These are phyloP conservation scores for Nakaseomyces nivariensis DNA, from an alignment of 1,139 yeast genomes.

Conservation along the genomic window DNA sequence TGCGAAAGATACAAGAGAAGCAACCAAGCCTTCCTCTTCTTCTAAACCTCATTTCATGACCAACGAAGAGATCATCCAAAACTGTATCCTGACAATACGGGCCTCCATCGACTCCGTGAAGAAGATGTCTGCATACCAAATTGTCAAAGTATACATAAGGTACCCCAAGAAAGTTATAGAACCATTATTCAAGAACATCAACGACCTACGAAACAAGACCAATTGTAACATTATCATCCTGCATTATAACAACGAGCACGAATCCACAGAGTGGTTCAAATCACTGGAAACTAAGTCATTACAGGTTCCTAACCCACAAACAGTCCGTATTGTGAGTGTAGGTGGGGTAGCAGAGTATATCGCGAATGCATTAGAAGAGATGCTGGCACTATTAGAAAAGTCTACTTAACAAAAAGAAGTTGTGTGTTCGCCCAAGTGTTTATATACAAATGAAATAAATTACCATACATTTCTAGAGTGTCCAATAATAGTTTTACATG, in stretches of 20 bases:
- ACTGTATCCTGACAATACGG: constrained; percentile 23
- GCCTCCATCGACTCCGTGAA: constrained; percentile 23
- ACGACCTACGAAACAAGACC: constrained; percentile 22
- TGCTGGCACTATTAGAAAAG: constrained; percentile 14
- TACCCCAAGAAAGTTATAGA: constrained; percentile 27
- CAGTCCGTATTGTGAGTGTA: constrained; percentile 26
- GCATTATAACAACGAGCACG: constrained; percentile 27
- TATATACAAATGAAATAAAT: background rate
- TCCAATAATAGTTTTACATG: too few species aligned
- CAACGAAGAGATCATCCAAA: constrained; percentile 23
- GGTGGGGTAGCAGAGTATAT: constrained; percentile 30
- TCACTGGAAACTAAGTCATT: constrained; percentile 13
- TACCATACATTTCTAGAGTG: too few species aligned
- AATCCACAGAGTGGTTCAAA: constrained; percentile 25
- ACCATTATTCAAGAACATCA: constrained; percentile 19
- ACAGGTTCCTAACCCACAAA: constrained; percentile 25
- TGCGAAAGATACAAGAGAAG: too few species aligned
- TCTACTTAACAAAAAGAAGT: background rate
- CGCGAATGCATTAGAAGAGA: constrained; percentile 18
- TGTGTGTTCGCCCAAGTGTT: background rate
- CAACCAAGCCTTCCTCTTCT: too few species aligned
- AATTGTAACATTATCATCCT: constrained; percentile 29
- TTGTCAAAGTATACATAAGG: constrained; percentile 26
- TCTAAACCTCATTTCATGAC: constrained; percentile 15
- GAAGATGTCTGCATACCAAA: constrained; percentile 24